phyloP scores from a whole-genome alignment of 2,329 filamentous ascomycete genomes.

The Cladophialophora chaetospira region DNA sequence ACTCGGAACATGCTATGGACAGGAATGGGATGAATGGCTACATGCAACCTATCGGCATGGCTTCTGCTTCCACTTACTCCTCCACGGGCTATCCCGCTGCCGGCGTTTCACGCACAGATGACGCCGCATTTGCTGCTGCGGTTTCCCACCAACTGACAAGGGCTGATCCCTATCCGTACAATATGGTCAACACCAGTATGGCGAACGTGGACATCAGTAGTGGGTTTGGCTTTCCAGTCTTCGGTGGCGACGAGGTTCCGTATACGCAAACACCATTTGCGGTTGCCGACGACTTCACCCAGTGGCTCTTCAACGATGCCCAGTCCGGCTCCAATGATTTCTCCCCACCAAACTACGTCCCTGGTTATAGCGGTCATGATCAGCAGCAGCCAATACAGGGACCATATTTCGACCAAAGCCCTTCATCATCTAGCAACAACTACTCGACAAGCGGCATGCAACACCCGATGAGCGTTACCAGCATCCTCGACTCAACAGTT shows the following conservation, averaged over 20 bases:
- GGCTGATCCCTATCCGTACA: slow-evolving; percentile 30
- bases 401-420: slow-evolving; percentile 54
- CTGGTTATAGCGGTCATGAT: slow-evolving; percentile 44
- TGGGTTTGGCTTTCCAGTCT: slow-evolving; percentile 71
- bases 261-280: slow-evolving; percentile 85
- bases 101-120: slow-evolving; percentile 29
- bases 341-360: slow-evolving; percentile 43
- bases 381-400: slow-evolving; percentile 48
- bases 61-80: slow-evolving; percentile 15
- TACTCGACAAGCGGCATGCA: slow-evolving; percentile 43
- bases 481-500: slow-evolving; percentile 72
- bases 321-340: slow-evolving; percentile 56
- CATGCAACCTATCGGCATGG: slow-evolving; percentile 23
- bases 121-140: slow-evolving; percentile 35
- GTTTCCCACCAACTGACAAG: slow-evolving; percentile 35
- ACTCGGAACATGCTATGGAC: slow-evolving; percentile 22
- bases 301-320: slow-evolving; percentile 76
- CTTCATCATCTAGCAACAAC: slow-evolving; percentile 34
- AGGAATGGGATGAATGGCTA: slow-evolving; percentile 20
- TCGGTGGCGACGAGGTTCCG: slow-evolving; percentile 68
- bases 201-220: slow-evolving; percentile 42
- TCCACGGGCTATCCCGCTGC: slow-evolving; percentile 21
- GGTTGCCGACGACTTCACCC: slow-evolving; percentile 84
- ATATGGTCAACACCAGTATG: slow-evolving; percentile 25
- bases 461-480: slow-evolving; percentile 88